Conservation (phyloP, 2,329 filamentous ascomycete species). For the Colletotrichum gigasporum region DNA sequence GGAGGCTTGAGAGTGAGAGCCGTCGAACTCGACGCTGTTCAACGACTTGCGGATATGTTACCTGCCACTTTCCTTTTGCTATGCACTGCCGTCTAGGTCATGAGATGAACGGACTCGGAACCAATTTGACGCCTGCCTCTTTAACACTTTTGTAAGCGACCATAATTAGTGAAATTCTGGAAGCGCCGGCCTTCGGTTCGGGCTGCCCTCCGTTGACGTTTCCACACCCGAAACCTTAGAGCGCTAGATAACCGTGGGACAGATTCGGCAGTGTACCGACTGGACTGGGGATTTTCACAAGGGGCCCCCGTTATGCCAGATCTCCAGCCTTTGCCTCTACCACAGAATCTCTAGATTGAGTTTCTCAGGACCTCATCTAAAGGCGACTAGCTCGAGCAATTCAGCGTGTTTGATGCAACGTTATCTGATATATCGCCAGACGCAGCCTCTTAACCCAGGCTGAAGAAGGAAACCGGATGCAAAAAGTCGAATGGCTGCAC, state of each 20-base stretch:
- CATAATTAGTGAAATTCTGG: too few relatives aligned
- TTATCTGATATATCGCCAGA: too few relatives aligned
- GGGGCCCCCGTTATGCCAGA: neutral
- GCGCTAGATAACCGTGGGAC: neutral
- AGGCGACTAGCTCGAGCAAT: neutral
- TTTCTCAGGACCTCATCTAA: neutral
- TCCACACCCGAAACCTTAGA: slow-evolving; percentile 13
- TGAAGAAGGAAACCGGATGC: neutral
- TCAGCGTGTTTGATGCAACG: neutral
- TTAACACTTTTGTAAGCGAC: too few relatives aligned
- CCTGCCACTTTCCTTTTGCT: too few relatives aligned
- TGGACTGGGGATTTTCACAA: neutral
- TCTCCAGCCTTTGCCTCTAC: neutral
- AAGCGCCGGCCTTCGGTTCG: too few relatives aligned
- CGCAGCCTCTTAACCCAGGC: too few relatives aligned
- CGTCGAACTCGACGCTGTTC: neutral
- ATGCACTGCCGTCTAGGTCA: too few relatives aligned
- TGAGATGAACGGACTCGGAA: too few relatives aligned
- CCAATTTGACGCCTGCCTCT: too few relatives aligned
- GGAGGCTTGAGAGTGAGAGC: too few relatives aligned
- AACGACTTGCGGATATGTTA: too few relatives aligned
- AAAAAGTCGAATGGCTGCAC: neutral
- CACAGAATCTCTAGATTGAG: neutral
- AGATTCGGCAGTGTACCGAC: slow-evolving; percentile 21
- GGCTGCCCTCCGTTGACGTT: neutral